These are phyloP conservation scores for Trichoderma sp. DNA, from an alignment of 2,329 filamentous ascomycete species.

Conservation along the genomic window DNA sequence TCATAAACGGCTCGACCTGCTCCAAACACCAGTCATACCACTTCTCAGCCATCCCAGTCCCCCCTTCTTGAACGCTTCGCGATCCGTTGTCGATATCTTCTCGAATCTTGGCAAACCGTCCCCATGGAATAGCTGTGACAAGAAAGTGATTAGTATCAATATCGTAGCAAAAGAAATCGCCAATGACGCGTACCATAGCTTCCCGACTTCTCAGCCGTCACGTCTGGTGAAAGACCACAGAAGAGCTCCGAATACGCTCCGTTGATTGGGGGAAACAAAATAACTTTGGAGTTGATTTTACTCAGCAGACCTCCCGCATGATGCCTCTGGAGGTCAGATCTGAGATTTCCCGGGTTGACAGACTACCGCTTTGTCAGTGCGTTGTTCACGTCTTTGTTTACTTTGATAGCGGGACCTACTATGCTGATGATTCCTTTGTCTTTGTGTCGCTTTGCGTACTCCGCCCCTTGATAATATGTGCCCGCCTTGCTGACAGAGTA, in stretches of 20 bases:
- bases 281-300: not conserved
- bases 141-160: not conserved
- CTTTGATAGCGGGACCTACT: constrained; percentile 4
- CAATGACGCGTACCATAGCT: constrained; percentile 7
- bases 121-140: constrained; percentile 15
- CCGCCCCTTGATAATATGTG: constrained; percentile 39
- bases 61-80: constrained; percentile 1
- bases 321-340: constrained; percentile 43
- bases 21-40: constrained; percentile 25
- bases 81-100: constrained; percentile 16
- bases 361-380: not conserved
- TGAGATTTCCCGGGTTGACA: constrained; percentile 48
- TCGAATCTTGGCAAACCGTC: constrained; percentile 17
- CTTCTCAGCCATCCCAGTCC: constrained; percentile 21
- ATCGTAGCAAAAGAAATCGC: not conserved
- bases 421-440: constrained; percentile 38
- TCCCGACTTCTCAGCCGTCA: constrained; percentile 14
- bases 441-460: constrained; percentile 38
- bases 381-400: not conserved
- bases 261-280: constrained; percentile 19
- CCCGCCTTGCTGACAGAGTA: constrained; percentile 39
- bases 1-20: constrained; percentile 17
- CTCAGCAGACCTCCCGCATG: not conserved
- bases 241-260: constrained; percentile 28
- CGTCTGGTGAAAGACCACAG: constrained; percentile 17